Conservation (phyloP, 257 asterid genomes). For the Plantago elongata region DNA sequence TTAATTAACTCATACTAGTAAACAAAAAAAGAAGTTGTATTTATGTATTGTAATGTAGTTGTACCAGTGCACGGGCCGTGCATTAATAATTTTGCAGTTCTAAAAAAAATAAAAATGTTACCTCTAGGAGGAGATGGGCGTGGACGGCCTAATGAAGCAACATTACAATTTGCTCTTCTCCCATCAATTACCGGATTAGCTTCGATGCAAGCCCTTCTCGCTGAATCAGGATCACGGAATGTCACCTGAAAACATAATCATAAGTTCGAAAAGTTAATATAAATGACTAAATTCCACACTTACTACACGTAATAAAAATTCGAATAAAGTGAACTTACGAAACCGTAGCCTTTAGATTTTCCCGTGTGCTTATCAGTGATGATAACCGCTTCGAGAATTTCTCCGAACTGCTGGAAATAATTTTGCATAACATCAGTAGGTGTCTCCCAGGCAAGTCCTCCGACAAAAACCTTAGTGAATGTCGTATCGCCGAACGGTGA, state of each 20-base stretch:
- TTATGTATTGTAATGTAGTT: too few relatives aligned
- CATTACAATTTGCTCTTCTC: slow-evolving; percentile 87
- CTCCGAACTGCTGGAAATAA: slow-evolving; percentile 84
- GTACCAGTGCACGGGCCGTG: too few relatives aligned
- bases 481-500: slow-evolving; percentile 98
- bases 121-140: slow-evolving; percentile 85
- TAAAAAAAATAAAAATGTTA: background rate
- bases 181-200: slow-evolving; percentile 94
- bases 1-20: background rate
- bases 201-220: slow-evolving; percentile 65
- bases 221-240: slow-evolving; percentile 86
- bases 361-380: slow-evolving; percentile 91
- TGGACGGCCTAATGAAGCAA: slow-evolving; percentile 91
- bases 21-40: background rate
- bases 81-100: slow-evolving; percentile 21
- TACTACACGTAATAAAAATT: too few relatives aligned
- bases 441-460: slow-evolving; percentile 99
- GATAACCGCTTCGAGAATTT: slow-evolving; percentile 93
- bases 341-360: slow-evolving; percentile 95
- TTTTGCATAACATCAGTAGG: slow-evolving; percentile 77
- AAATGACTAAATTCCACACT: background rate
- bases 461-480: slow-evolving; percentile 84
- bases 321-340: slow-evolving; percentile 40
- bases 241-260: slow-evolving; percentile 48
- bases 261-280: background rate